Conservation (phyloP, 805 yeast genomes). For the Candida glaebosa region DNA sequence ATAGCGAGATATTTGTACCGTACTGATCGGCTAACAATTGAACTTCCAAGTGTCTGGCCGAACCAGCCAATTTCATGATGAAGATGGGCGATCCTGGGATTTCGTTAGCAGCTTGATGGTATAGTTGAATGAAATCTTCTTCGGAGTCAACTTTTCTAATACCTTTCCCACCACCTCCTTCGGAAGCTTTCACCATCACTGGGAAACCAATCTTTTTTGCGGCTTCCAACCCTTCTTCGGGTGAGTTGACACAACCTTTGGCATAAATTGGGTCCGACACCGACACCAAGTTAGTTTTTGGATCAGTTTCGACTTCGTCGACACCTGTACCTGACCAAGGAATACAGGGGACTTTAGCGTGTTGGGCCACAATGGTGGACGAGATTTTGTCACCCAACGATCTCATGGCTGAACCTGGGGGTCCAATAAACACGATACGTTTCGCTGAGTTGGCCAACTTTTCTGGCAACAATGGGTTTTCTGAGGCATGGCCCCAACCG, state of each 20-base stretch:
- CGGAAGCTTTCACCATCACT: slow-evolving; percentile 98
- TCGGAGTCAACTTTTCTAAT: slow-evolving; percentile 91
- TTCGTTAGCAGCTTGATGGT: slow-evolving; percentile 94
- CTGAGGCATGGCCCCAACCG: slow-evolving; percentile 99
- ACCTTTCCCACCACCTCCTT: slow-evolving; percentile 99
- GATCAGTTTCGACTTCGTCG: slow-evolving; percentile 70
- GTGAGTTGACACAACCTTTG: slow-evolving; percentile 80
- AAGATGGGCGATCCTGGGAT: slow-evolving; percentile 99
- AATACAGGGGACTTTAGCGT: slow-evolving; percentile 96
- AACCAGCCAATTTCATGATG: slow-evolving; percentile 95
- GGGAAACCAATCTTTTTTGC: slow-evolving; percentile 94
- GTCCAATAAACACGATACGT: slow-evolving; percentile 92
- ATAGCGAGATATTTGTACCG: slow-evolving; percentile 93
- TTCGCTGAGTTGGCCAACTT: slow-evolving; percentile 89
- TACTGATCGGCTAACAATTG: slow-evolving; percentile 97
- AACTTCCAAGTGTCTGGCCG: slow-evolving; percentile 97
- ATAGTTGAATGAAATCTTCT: slow-evolving; percentile 69
- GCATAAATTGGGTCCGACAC: slow-evolving; percentile 81
- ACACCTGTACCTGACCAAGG: slow-evolving; percentile 99
- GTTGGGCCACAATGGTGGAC: slow-evolving; percentile 98
- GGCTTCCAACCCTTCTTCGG: slow-evolving; percentile 84
- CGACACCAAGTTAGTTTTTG: slow-evolving; percentile 73
- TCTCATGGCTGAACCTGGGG: slow-evolving; percentile 99
- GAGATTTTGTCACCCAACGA: slow-evolving; percentile 98
- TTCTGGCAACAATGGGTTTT: slow-evolving; percentile 93